Base-by-base conservation (phyloP, 768 basidiomycete genomes). In the Boletus sp. region DNA sequence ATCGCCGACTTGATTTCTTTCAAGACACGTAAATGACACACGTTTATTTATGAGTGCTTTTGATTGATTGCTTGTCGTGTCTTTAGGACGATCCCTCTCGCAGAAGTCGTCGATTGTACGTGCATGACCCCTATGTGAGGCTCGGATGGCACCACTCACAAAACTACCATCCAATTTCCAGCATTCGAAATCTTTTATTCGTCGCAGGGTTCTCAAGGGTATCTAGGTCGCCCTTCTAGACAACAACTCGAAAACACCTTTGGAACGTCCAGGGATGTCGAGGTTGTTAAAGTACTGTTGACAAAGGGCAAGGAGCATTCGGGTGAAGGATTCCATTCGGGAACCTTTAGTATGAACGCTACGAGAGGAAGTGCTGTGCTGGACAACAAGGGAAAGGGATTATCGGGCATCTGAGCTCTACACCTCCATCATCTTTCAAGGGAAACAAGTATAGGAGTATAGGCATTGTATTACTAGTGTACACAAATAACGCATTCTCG, bases 21-120 rank as follows among this genome's bases (percentile, higher is more conserved):
- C 37, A 63, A 88, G 88, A 88, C 80, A 87, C 77, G 88, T 90
- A 81, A 80, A 74, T 50, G 10, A 25, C 19, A 53, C 13, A 11
- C 27, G 19, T 46, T 53, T 34, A 34, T 21, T 35, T 19, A 17
- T 21, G 39, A n/a, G 37, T 30, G 34, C 21, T 41, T 33, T 54
- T 63, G 56, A 56, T 54, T 59, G 59, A 60, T 39, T 52, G 40
- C 30, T 44, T 49, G 19, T 49, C 35, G 11, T n/a, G 10, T 32
- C 35, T 29, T 4, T 42, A 90, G 88, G 38, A 71, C 88, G 23
- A 83, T 91, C 57, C 81, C 88, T 41, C 73, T 93, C 13, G 70
- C 82, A n/a, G 76, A 84, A 1, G 83, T 94, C 43, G 87, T 93
- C n/a, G 91, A 91, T 62, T 85, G 90, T 92, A 66, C 63, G 86